Percentiles rank a stretch among this genome's conserved stretches.
phyloP scores from a whole-genome alignment of 768 basidiomycete species.

The Mycena polygramma region DNA sequence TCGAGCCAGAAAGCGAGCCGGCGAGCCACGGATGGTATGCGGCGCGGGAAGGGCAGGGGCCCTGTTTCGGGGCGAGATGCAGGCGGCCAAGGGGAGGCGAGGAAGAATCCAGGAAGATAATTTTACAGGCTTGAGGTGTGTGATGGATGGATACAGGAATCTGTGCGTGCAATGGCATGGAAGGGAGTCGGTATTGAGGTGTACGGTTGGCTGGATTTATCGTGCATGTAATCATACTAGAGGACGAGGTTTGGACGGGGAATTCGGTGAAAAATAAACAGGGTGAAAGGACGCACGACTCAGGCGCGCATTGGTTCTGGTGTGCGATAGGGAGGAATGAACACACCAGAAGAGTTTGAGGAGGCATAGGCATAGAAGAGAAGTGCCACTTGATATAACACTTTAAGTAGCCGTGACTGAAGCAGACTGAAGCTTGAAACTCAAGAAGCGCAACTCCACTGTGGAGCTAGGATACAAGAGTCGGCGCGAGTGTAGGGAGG shows the following conservation, averaged over 20 bases:
- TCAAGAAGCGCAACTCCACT: slow-evolving; percentile 2
- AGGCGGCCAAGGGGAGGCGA: neutral
- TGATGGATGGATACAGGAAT: neutral
- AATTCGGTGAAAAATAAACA: too few species aligned
- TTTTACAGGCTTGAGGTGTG: neutral
- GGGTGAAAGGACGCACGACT: neutral
- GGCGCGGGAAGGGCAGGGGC: neutral
- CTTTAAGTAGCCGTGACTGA: too few species aligned
- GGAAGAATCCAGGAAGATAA: slow-evolving; percentile 7
- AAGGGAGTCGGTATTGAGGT: slow-evolving; percentile 1
- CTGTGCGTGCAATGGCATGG: neutral
- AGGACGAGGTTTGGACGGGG: neutral
- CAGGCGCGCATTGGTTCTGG: neutral
- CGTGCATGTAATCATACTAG: neutral
- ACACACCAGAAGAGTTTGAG: slow-evolving; percentile 1
- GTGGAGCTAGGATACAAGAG: neutral
- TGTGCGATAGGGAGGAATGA: neutral
- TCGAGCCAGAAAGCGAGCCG: slow-evolving; percentile 9
- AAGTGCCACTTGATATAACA: slow-evolving; percentile 1
- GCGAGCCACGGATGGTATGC: neutral
- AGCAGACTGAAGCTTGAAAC: slow-evolving; percentile 1
- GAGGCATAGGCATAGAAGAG: neutral
- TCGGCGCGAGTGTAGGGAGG: slow-evolving; percentile 16
- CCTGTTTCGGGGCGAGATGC: neutral
- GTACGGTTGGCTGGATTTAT: neutral